Conservation (phyloP, 192 early-diverging fungal species). For the Linnemannia hyalina region DNA sequence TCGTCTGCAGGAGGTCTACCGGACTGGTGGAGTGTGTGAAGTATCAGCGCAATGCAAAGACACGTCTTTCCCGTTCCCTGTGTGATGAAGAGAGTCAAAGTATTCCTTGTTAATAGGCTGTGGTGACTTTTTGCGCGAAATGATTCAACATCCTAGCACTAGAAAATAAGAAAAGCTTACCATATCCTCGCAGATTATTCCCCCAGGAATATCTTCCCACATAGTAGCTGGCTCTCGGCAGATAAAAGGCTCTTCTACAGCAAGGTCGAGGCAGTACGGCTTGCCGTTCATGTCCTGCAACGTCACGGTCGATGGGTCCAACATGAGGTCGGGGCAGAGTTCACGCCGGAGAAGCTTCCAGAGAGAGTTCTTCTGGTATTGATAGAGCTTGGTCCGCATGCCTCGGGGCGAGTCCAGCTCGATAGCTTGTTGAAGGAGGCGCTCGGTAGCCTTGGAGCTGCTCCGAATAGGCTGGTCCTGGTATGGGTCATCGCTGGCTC, state of each 20-base stretch:
- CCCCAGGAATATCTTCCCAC: slow-evolving; percentile 65
- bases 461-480: background rate
- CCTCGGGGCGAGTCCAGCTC: slow-evolving; percentile 33
- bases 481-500: slow-evolving; percentile 16
- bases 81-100: background rate
- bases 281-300: slow-evolving; percentile 48
- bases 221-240: slow-evolving; percentile 26
- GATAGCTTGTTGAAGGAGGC: background rate
- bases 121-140: background rate
- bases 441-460: background rate
- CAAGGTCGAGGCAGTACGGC: slow-evolving; percentile 50
- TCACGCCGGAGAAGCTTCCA: slow-evolving; percentile 83
- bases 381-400: slow-evolving; percentile 66
- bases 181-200: slow-evolving; percentile 92
- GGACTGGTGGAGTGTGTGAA: slow-evolving; percentile 72
- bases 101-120: background rate
- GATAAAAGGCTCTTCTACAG: slow-evolving; percentile 16
- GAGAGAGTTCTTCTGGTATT: slow-evolving; percentile 74
- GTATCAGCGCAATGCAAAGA: slow-evolving; percentile 75
- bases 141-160: no score
- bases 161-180: slow-evolving; percentile 8
- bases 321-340: slow-evolving; percentile 65
- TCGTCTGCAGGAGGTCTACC: slow-evolving; percentile 60
- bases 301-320: slow-evolving; percentile 61
- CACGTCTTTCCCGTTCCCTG: slow-evolving; percentile 87